Evolutionary conservation across 176 grass and related monocot species (phyloP).

Genomic region (Oryza nivara): DNA sequence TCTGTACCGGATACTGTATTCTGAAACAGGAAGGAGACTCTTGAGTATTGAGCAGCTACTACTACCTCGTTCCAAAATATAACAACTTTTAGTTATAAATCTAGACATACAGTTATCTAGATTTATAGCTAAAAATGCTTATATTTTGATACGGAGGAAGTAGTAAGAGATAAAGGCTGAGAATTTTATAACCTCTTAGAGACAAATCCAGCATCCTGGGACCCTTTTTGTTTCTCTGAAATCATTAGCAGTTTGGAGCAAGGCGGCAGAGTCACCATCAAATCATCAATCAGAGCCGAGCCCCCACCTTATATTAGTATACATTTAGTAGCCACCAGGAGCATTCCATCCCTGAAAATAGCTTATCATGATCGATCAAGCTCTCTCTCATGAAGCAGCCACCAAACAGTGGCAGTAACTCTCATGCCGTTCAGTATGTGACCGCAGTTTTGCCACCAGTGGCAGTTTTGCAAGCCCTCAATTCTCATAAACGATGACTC

Average conservation of each 20-base stretch:
- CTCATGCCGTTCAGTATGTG: not conserved
- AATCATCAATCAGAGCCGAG: constrained; percentile 35
- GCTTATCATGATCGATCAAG: not conserved
- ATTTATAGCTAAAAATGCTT: too few species aligned
- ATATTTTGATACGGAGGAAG: too few species aligned
- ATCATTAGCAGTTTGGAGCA: constrained; percentile 39
- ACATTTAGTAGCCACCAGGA: not conserved
- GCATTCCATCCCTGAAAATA: not conserved
- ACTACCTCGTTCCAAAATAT: too few species aligned
- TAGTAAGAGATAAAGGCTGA: not conserved
- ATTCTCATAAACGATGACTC: not conserved
- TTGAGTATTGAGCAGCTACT: not conserved
- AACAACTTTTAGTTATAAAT: too few species aligned
- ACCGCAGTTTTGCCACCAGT: not conserved
- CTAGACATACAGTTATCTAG: too few species aligned
- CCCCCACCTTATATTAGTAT: not conserved
- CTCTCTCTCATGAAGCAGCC: not conserved
- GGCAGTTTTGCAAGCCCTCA: not conserved
- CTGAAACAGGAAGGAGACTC: not conserved
- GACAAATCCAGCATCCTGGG: constrained; percentile 46
- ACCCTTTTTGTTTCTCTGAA: not conserved
- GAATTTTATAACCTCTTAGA: not conserved
- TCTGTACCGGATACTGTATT: not conserved
- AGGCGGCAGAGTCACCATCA: constrained; percentile 11
- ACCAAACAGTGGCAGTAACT: not conserved